A percentile compares a stretch with the other conserved stretches of the same genome.
phyloP scores from a whole-genome alignment of 768 basidiomycete species.

The Fibroporia radiculosa region DNA sequence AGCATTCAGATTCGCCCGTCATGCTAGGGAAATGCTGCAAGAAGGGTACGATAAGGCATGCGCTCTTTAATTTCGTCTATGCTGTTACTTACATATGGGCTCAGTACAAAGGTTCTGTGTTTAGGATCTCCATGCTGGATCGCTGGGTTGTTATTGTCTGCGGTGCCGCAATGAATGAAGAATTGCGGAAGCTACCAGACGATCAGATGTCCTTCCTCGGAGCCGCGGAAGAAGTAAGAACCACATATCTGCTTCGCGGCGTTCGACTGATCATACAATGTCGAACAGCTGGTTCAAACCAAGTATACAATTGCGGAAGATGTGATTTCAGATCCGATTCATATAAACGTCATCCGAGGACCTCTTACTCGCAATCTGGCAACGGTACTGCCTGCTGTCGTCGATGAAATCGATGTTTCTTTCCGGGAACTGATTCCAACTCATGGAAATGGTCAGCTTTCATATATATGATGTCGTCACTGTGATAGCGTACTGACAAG shows the following conservation, averaged over 20 bases:
- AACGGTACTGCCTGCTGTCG: constrained; percentile 8
- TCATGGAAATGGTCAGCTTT: constrained; percentile 9
- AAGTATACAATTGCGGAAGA: constrained; percentile 28
- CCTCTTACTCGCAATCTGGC: constrained; percentile 14
- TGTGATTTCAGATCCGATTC: constrained; percentile 8
- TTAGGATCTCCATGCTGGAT: constrained; percentile 35
- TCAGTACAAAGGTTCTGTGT: constrained; percentile 18
- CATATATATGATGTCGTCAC: neutral
- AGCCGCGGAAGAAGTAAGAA: constrained; percentile 31
- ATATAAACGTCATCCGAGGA: constrained; percentile 13
- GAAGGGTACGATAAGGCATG: constrained; percentile 25
- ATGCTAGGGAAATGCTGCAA: constrained; percentile 19
- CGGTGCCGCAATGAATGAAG: constrained; percentile 36
- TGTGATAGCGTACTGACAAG: neutral
- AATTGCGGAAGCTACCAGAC: constrained; percentile 40
- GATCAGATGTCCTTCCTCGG: constrained; percentile 35
- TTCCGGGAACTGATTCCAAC: constrained; percentile 10
- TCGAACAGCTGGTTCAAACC: constrained; percentile 19
- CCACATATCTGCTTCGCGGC: constrained; percentile 1
- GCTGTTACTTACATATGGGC: neutral
- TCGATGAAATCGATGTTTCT: constrained; percentile 10
- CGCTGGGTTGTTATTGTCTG: constrained; percentile 40
- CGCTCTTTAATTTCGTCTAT: neutral
- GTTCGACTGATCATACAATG: neutral
- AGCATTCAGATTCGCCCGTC: constrained; percentile 11